Base-by-base conservation (phyloP, 129 eudicot species). In the Chrysanthemum lavandulifolium region DNA sequence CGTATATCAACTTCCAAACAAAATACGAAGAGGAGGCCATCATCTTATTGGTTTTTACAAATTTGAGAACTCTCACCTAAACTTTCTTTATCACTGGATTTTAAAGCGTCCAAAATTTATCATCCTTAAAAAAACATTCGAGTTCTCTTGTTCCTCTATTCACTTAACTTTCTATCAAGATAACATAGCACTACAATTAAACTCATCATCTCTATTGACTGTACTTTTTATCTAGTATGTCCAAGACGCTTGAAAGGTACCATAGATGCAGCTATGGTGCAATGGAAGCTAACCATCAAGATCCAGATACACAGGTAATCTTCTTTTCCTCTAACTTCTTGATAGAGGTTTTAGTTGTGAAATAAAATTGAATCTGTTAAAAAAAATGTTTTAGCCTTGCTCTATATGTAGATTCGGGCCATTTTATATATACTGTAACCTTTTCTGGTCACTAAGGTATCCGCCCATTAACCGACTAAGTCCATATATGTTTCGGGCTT, bases 211-310 rank as follows among this genome's bases (percentile, higher is more conserved):
- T 40, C 27, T 45, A 52, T 8, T 21, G 11, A 56, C 18, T 13
- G 13, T 65, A 19, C 18, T n/a, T 48, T 40, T 67, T 33, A 70
- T 81, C 21, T 65, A 85, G 89, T 67, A 85, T 85, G 73, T 50
- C 69, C 71, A 78, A 78, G 76, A 85, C 86, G 19, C 61, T 85
- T 69, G 89, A 72, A 54, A 82, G 81, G 74, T 85, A 82, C 55
- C 86, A 85, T 10, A 82, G 86, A 79, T 82, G 82, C 80, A 85
- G 80, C 65, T 82, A 81, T 69, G 89, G 79, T 21, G 70, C 82
- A 67, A 69, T 72, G 66, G 84, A 81, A 75, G 63, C 61, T 1
- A 74, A 61, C 75, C 82, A 75, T 40, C 56, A 60, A 54, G 77
- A 77, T 74, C 68, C 29, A 48, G 84, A 79, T 63, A 14, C 80